Conservation (phyloP, 371 early-diverging fungal species). For the Mortierella sp. region DNA sequence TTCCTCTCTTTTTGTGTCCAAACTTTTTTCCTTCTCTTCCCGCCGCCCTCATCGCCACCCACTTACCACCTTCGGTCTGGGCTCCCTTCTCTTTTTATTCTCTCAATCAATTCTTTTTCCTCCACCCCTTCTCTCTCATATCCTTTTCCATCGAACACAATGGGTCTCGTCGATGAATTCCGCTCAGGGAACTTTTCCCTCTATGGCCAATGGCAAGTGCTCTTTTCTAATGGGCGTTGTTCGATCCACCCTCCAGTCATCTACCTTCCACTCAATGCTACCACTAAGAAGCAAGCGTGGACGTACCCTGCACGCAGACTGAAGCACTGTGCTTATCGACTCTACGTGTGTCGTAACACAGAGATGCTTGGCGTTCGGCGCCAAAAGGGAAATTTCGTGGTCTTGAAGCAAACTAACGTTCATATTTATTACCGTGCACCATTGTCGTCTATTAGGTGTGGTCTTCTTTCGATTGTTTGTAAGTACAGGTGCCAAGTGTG, state of each 20-base stretch:
- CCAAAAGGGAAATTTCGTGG: too few relatives aligned
- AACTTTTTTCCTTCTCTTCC: constrained; percentile 6
- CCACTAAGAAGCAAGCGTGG: too few relatives aligned
- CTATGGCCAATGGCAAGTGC: constrained; percentile 52
- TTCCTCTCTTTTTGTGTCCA: background rate
- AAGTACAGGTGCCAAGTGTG: too few relatives aligned
- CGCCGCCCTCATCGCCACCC: constrained; percentile 3
- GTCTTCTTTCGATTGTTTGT: constrained; percentile 38
- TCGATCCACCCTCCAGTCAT: background rate
- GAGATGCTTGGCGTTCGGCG: too few relatives aligned
- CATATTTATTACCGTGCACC: too few relatives aligned
- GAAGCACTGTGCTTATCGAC: too few relatives aligned
- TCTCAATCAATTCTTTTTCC: background rate
- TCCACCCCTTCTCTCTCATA: background rate
- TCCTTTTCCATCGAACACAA: background rate
- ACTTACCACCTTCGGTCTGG: background rate
- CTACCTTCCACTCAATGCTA: background rate
- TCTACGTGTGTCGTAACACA: too few relatives aligned
- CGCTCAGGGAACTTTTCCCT: constrained; percentile 50
- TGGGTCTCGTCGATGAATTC: constrained; percentile 41
- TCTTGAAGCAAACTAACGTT: background rate
- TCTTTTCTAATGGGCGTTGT: background rate
- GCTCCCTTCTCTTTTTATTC: background rate
- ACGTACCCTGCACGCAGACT: too few relatives aligned
- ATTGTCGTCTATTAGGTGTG: constrained; percentile 27